Evolutionary conservation across 2,329 filamentous ascomycete species (phyloP).

Genomic region (Penicillium italicum): DNA sequence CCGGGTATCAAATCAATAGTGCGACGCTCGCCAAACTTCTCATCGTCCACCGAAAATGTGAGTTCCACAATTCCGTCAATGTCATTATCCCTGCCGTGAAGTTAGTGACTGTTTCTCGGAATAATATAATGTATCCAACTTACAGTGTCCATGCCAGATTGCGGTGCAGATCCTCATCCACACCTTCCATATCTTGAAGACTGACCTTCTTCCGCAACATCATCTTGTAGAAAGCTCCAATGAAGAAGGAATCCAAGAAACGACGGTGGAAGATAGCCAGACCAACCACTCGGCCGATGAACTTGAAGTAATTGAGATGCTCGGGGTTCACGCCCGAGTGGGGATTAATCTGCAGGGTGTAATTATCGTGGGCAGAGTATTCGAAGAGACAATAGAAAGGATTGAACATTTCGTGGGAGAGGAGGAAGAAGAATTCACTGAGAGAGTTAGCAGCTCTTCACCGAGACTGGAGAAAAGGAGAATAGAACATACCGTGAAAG

Average conservation of each 20-base stretch:
- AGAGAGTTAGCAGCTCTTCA: conserved; percentile 25
- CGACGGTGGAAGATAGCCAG: conserved; percentile 96
- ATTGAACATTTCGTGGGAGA: conserved; percentile 99
- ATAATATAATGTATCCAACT: conserved; percentile 24
- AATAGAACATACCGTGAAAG: conserved; percentile 63
- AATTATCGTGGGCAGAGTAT: conserved; percentile 99
- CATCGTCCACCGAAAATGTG: conserved; percentile 95
- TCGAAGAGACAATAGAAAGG: conserved; percentile 99
- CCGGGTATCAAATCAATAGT: conserved; percentile 90
- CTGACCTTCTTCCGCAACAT: conserved; percentile 88
- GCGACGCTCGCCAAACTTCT: conserved; percentile 90
- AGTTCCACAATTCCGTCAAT: conserved; percentile 93
- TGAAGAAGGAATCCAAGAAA: conserved; percentile 98
- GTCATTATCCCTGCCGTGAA: conserved; percentile 69
- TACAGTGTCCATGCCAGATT: conserved; percentile 92
- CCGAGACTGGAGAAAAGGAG: background rate
- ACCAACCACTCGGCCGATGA: conserved; percentile 95
- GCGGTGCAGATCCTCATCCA: conserved; percentile 95
- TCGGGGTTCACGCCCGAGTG: conserved; percentile 99
- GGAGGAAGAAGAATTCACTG: conserved; percentile 97
- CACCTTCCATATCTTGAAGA: conserved; percentile 96
- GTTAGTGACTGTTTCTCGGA: conserved; percentile 18
- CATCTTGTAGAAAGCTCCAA: conserved; percentile 99
- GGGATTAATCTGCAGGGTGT: conserved; percentile 98
- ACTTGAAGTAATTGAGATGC: conserved; percentile 99